Conservation (phyloP, 176 grass and related monocot species). For the Avena sativa region DNA sequence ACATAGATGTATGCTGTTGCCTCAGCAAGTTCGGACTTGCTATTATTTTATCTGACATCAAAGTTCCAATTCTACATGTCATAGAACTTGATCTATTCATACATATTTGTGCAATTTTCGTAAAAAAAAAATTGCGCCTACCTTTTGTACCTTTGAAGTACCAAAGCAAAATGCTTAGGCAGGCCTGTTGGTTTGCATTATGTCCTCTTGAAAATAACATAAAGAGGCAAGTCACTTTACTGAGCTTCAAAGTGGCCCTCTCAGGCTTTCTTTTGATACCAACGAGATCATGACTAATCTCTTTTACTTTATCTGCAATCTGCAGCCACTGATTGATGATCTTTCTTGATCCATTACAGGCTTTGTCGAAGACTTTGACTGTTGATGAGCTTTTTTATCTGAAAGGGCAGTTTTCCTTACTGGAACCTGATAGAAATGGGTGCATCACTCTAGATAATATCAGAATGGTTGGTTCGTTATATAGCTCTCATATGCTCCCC, state of each 20-base stretch:
- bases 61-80: not conserved
- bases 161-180: not conserved
- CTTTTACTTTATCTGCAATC: conserved; percentile 36
- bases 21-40: not conserved
- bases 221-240: not conserved
- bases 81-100: not conserved
- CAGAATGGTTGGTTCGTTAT: conserved; percentile 62
- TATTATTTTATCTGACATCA: conserved; percentile 1
- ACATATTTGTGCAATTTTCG: not conserved
- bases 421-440: conserved; percentile 76
- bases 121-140: not conserved
- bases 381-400: conserved; percentile 86
- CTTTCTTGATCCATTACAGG: conserved; percentile 55
- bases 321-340: conserved; percentile 17
- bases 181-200: not conserved
- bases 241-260: not conserved
- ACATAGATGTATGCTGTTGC: not conserved
- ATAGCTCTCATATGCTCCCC: not conserved
- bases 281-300: not conserved
- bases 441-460: conserved; percentile 85
- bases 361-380: conserved; percentile 79
- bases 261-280: conserved; percentile 11
- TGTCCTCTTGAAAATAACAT: not conserved
- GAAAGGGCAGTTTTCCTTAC: conserved; percentile 72
- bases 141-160: not conserved